Evolutionary conservation across 805 yeast species (phyloP), one percentile per base, ranked within the genome.

Genomic region (Torulaspora gathmanii): DNA sequence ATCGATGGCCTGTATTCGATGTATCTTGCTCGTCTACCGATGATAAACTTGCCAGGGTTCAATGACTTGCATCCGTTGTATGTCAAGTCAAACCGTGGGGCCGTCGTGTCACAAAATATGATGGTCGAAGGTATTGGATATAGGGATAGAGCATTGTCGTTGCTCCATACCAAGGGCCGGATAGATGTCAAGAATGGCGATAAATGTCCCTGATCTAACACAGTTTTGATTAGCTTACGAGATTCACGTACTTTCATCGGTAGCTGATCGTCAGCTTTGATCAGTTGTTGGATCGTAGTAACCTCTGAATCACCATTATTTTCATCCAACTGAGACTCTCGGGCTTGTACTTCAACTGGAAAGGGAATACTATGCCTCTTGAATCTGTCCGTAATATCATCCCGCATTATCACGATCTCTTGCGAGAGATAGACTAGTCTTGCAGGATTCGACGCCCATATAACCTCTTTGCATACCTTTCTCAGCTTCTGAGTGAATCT

Each of bases 151-250:
- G 79, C 68, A 52, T 81, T 80, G 59, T 87, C 95, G 55, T 77
- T 76, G 47, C 80, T 82, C 70, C 95, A 78, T 16, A 78, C 69
- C 1, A 86, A 71, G 0, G 95, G 85, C 49, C 86, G 75, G 22
- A 78, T 67, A 17, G 71, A 65, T 15, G 70, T 64, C 2, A 80
- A 68, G 58, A 90, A 88, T 10, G 99, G 99, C 26, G 93, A 84
- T 37, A 93, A 63, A 58, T 80, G 84, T 0, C 93, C 93, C 65
- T 93, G 99, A 58, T 87, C 95, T 10, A 93, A 64, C 0, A 93
- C 49, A 0, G 97, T 89, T 51, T 85, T 82, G 13, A 84, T 86
- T 2, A 89, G 65, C 56, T 83, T 82, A 50, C 87, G 72, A 0
- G 88, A 78, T 60, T 82, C 85, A 33, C 68, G 66, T 2, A 77